phyloP scores from a whole-genome alignment of 352 stramenopile genomes.

The Phytopythium boreale region DNA sequence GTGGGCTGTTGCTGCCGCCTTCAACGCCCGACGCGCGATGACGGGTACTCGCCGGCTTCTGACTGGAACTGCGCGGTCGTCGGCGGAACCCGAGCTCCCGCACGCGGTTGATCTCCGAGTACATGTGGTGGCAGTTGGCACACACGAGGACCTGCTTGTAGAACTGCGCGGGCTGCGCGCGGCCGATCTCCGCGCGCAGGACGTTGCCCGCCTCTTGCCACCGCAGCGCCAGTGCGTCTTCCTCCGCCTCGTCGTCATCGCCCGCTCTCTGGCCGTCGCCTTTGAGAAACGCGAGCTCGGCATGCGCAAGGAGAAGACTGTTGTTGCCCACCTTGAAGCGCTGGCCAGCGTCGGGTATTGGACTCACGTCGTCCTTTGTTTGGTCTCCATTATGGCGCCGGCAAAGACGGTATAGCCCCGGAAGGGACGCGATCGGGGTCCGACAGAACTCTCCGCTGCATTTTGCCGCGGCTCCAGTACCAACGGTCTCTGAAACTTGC shows the following conservation, averaged over 20 bases:
- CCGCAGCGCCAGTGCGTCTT: conserved; percentile 22
- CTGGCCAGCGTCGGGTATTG: conserved; percentile 39
- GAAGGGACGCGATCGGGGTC: conserved; percentile 22
- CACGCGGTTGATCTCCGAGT: conserved; percentile 48
- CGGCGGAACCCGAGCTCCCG: conserved; percentile 49
- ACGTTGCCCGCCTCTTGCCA: conserved; percentile 72
- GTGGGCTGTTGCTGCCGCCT: neutral
- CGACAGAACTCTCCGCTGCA: conserved; percentile 74
- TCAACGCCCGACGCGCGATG: neutral
- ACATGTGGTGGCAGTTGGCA: conserved; percentile 69
- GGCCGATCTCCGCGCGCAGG: conserved; percentile 57
- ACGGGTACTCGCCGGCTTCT: neutral
- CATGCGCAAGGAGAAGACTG: conserved; percentile 59
- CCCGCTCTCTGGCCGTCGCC: conserved; percentile 2
- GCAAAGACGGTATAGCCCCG: conserved; percentile 26
- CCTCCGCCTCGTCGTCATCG: conserved; percentile 10
- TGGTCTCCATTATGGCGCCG: neutral
- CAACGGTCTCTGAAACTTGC: conserved; percentile 4
- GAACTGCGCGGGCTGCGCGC: conserved; percentile 60
- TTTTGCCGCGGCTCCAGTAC: conserved; percentile 12
- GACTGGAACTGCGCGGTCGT: neutral
- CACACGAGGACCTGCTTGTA: conserved; percentile 81
- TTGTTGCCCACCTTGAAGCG: conserved; percentile 78
- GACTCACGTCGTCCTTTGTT: neutral
- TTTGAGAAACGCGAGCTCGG: conserved; percentile 52